Conservation (phyloP, 1,284 basidiomycete genomes). For the Abortiporus biennis region DNA sequence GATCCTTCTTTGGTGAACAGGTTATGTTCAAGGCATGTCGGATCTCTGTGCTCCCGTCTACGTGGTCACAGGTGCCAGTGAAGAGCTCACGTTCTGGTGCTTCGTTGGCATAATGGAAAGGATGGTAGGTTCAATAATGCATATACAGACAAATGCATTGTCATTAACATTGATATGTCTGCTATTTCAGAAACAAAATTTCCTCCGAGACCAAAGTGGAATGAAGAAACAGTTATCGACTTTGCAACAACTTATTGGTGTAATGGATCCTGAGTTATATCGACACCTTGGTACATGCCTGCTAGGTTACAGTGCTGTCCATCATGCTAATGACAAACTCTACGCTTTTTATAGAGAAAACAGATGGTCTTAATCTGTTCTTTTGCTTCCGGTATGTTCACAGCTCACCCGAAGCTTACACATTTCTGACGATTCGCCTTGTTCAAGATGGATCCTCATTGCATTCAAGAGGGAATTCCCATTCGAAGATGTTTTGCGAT, state of each 20-base stretch:
- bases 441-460: conserved; percentile 73
- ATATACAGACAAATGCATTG: not conserved
- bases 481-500: conserved; percentile 79
- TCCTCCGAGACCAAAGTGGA: conserved; percentile 93
- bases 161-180: not conserved
- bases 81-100: conserved; percentile 92
- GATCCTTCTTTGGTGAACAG: conserved; percentile 29
- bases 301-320: too few species aligned
- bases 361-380: conserved; percentile 91
- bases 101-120: conserved; percentile 93
- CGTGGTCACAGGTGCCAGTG: conserved; percentile 85
- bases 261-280: conserved; percentile 94
- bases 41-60: conserved; percentile 94
- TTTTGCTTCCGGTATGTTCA: conserved; percentile 87
- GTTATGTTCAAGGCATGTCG: conserved; percentile 96
- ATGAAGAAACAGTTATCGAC: conserved; percentile 93
- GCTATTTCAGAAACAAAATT: conserved; percentile 76
- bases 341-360: conserved; percentile 74
- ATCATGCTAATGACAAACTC: too few species aligned
- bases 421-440: conserved; percentile 4
- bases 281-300: conserved; percentile 79
- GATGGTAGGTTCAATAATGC: conserved; percentile 55
- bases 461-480: conserved; percentile 94
- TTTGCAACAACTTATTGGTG: conserved; percentile 83
- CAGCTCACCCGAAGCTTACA: conserved; percentile 1